A percentile compares a stretch with the other conserved stretches of the same genome.
Conservation (phyloP, 305 asterid species). For the Plantago coronopus region DNA sequence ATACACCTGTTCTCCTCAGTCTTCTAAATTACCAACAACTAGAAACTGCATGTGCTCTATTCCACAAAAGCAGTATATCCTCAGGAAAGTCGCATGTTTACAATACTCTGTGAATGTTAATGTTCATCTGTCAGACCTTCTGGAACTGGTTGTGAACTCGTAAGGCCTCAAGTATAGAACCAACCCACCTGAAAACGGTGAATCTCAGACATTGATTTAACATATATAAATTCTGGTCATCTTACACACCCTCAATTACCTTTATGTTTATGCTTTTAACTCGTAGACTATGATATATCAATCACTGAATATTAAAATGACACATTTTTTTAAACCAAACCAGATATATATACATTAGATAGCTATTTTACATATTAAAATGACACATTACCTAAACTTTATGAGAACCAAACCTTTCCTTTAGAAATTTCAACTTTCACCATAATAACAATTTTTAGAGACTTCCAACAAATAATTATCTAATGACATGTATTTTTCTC, state of each 20-base stretch:
- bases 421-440: too few relatives aligned
- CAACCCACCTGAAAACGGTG: conserved; percentile 49
- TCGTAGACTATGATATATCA: not conserved
- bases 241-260: not conserved
- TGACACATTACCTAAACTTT: too few relatives aligned
- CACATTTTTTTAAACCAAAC: too few relatives aligned
- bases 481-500: too few relatives aligned
- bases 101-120: not conserved
- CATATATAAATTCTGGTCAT: not conserved
- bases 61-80: not conserved
- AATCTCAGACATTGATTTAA: conserved; percentile 5
- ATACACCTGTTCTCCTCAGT: conserved; percentile 1
- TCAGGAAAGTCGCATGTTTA: conserved; percentile 1
- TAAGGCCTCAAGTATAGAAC: conserved; percentile 56
- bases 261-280: not conserved
- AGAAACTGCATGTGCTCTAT: not conserved
- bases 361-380: too few relatives aligned
- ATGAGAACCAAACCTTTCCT: too few relatives aligned
- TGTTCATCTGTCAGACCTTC: conserved; percentile 28
- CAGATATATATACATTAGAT: too few relatives aligned
- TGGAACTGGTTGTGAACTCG: conserved; percentile 41
- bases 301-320: not conserved
- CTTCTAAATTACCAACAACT: not conserved
- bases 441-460: too few relatives aligned
- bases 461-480: too few relatives aligned